Conservation (phyloP, 1,284 basidiomycete genomes). For the Ceratobasidium sp. region DNA sequence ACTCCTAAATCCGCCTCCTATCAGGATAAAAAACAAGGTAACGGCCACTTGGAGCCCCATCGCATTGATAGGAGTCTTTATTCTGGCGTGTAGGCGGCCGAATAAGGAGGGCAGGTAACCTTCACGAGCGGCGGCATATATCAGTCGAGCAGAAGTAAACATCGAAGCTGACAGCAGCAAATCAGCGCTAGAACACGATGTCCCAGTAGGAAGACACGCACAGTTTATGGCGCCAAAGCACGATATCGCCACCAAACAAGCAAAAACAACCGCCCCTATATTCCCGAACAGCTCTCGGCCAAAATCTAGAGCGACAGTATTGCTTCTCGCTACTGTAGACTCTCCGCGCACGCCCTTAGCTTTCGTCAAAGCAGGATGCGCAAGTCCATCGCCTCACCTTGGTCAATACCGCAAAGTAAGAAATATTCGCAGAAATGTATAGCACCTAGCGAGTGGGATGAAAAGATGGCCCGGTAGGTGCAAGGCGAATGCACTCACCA, state of each 20-base stretch:
- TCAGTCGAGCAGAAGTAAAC: conserved; percentile 83
- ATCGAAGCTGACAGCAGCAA: conserved; percentile 63
- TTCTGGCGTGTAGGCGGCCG: conserved; percentile 71
- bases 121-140: conserved; percentile 89
- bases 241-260: conserved; percentile 89
- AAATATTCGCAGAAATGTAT: conserved; percentile 84
- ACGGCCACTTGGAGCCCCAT: conserved; percentile 77
- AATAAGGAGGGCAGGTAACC: conserved; percentile 86
- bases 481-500: conserved; percentile 54
- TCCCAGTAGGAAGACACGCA: conserved; percentile 43
- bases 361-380: background rate
- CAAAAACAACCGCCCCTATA: conserved; percentile 86
- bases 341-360: conserved; percentile 46
- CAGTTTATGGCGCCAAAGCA: conserved; percentile 94
- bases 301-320: conserved; percentile 95
- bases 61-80: conserved; percentile 87
- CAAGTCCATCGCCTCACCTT: conserved; percentile 58
- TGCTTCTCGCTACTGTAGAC: conserved; percentile 75
- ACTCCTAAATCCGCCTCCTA: conserved; percentile 88
- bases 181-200: conserved; percentile 3
- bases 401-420: conserved; percentile 94
- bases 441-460: conserved; percentile 56
- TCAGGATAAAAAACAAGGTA: conserved; percentile 76
- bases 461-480: conserved; percentile 40
- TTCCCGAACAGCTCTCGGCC: conserved; percentile 86